Conservation (phyloP, 2,329 filamentous ascomycete species). For the Colletotrichum paranaense region DNA sequence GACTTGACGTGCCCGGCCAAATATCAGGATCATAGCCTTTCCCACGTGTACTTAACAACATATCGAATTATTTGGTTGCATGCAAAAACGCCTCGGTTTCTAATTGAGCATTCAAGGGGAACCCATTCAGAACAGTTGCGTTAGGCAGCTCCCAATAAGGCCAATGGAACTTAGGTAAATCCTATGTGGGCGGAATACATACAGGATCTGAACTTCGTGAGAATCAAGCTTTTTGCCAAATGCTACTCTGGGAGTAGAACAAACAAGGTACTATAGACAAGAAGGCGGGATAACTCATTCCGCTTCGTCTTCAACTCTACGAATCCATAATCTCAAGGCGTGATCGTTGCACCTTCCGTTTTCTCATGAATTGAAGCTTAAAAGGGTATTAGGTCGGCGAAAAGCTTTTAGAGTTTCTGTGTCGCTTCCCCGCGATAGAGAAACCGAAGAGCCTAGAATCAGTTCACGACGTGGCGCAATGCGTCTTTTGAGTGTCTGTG, state of each 20-base stretch:
- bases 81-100: too few relatives aligned
- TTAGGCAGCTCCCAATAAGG: too few relatives aligned
- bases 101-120: too few relatives aligned
- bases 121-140: too few relatives aligned
- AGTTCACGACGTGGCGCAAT: neutral
- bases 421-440: neutral
- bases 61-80: too few relatives aligned
- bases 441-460: neutral
- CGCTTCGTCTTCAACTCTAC: neutral
- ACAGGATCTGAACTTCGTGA: too few relatives aligned
- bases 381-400: neutral
- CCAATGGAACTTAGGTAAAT: too few relatives aligned
- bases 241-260: neutral
- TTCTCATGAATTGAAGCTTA: neutral
- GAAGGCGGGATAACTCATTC: neutral
- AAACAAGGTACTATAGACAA: neutral
- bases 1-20: too few relatives aligned
- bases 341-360: neutral
- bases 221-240: too few relatives aligned
- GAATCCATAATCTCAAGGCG: neutral
- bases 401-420: neutral
- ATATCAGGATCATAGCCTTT: too few relatives aligned
- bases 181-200: too few relatives aligned
- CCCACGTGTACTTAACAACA: too few relatives aligned
- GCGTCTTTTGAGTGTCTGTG: neutral